Base-by-base conservation (phyloP, 306 rosid genomes). In the Malus orientalis region DNA sequence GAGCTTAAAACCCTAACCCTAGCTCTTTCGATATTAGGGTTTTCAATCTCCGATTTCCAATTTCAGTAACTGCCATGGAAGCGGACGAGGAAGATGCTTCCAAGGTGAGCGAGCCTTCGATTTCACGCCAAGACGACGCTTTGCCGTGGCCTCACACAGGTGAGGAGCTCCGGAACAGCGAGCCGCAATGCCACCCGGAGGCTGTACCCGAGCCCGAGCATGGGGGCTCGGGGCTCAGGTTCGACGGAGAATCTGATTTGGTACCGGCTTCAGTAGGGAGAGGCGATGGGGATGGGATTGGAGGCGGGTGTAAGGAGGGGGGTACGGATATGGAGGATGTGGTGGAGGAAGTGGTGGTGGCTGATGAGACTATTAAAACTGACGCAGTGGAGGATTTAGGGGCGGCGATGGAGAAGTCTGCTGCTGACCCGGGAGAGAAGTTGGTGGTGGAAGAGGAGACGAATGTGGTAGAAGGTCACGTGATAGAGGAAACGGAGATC, bases 81-180 rank as follows among this genome's bases (percentile, higher is more conserved):
- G 82, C 72, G 74, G 92, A 89, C 6, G 93, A 84, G 15, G 89
- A 89, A 14, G 93, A 89, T 73, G 51, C 87, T 80, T 36, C 76
- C 44, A 65, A 74, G 36, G 59, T 68, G 30, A 65, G 57, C 51
- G 44, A 59, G 71, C 67, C 81, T 76, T 72, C 71, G 40, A 51
- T 59, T 14, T 60, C 51, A 7, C 68, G 62, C 20, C 84, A 80
- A 44, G 70, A 72, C 40, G 80, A 44, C 59, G 77, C 59, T 7
- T 70, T 47, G 49, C 32, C 73, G 68, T 59, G 33, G 60, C 68
- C 60, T 14, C 68, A 81, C 32, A 25, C 80, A 6, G 70, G 25
- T 1, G 81, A 33, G 23, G 82, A 67, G 74, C 61, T 42, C 65
- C 40, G n/a, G 4, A 70, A 33, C 53, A 71, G 66, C 57, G 77